phyloP scores from a whole-genome alignment of 306 rosid species.

The Vigna trinervia region DNA sequence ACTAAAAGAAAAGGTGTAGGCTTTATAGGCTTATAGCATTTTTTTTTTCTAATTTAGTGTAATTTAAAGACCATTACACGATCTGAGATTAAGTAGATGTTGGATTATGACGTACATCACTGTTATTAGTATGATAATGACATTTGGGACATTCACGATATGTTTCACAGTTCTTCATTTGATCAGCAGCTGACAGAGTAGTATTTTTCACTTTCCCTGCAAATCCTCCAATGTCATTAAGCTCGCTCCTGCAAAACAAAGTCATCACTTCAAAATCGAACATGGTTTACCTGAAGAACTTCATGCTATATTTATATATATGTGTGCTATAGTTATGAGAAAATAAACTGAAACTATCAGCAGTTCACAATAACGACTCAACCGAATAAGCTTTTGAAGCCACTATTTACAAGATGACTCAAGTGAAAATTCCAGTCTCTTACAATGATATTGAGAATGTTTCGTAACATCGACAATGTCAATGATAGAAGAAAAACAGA shows the following conservation, averaged over 20 bases:
- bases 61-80: conserved; percentile 9
- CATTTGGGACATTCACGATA: conserved; percentile 79
- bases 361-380: neutral
- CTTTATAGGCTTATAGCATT: neutral
- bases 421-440: neutral
- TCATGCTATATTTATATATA: neutral
- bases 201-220: conserved; percentile 76
- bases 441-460: neutral
- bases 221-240: conserved; percentile 61
- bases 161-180: conserved; percentile 68
- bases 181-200: conserved; percentile 49
- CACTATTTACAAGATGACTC: neutral
- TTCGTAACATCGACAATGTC: neutral
- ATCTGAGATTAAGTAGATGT: conserved; percentile 23
- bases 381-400: conserved; percentile 1
- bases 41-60: conserved; percentile 3
- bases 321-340: neutral
- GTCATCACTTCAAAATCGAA: conserved; percentile 13
- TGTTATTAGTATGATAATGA: conserved; percentile 59
- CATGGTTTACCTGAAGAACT: conserved; percentile 15
- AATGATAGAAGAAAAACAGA: neutral
- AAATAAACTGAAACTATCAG: neutral
- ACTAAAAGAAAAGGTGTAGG: neutral
- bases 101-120: conserved; percentile 64
- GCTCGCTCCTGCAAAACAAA: conserved; percentile 69